These are phyloP conservation scores for Cyberlindnera nakhonratchasimensis DNA, from an alignment of 805 yeast genomes.

Conservation along the genomic window DNA sequence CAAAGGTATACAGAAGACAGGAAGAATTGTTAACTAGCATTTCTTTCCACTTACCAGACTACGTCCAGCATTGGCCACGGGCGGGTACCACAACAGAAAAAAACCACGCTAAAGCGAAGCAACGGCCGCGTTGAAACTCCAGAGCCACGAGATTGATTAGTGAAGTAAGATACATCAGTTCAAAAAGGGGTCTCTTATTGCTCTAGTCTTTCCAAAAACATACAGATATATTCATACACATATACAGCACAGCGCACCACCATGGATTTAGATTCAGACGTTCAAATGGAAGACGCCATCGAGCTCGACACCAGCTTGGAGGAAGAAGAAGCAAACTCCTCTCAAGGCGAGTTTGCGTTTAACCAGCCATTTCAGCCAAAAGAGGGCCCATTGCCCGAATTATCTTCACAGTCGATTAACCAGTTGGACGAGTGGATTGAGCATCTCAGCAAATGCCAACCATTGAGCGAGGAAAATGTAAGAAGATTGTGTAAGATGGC, in stretches of 20 bases:
- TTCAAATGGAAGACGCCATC: constrained; percentile 79
- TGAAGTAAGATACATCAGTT: too few species aligned
- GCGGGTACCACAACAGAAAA: neutral
- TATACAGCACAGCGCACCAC: neutral
- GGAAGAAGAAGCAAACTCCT: constrained; percentile 29
- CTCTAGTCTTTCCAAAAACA: neutral
- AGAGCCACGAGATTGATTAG: too few species aligned
- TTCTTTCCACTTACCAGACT: neutral
- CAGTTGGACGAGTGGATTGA: constrained; percentile 89
- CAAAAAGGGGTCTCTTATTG: too few species aligned
- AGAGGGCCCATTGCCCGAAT: constrained; percentile 35
- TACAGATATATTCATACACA: constrained; percentile 1
- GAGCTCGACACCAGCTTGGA: constrained; percentile 34
- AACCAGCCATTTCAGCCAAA: constrained; percentile 36
- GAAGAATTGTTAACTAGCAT: neutral
- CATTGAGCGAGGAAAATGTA: constrained; percentile 76
- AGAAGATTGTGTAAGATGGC: constrained; percentile 84
- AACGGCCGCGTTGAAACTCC: constrained; percentile 1
- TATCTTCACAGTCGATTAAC: constrained; percentile 46
- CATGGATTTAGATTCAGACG: constrained; percentile 81
- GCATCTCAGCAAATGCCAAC: constrained; percentile 72
- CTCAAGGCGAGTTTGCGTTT: constrained; percentile 36
- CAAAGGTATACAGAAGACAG: too few species aligned
- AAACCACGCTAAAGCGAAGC: neutral
- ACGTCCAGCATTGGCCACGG: neutral